Percentiles rank a stretch among this genome's conserved stretches.
Conservation (phyloP, 495 filamentous ascomycete genomes). For the Aspergillus panamensis region DNA sequence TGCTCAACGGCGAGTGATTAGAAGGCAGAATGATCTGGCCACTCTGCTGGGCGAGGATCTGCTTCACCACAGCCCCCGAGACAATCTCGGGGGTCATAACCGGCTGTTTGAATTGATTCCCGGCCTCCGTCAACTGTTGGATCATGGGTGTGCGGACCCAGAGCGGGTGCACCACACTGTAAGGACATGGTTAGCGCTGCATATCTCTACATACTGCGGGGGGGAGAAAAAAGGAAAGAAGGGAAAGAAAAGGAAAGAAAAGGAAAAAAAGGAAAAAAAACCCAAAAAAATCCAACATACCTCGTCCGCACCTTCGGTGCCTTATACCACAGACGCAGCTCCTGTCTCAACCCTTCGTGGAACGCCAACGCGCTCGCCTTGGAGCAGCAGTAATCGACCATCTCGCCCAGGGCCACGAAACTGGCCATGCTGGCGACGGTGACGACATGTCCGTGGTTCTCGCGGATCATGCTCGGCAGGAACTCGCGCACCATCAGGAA, state of each 20-base stretch:
- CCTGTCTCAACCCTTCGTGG: conserved; percentile 49
- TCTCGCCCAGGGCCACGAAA: conserved; percentile 47
- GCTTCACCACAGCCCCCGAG: conserved; percentile 37
- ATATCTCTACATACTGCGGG: too few relatives aligned
- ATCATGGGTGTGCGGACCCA: conserved; percentile 49
- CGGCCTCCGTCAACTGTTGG: conserved; percentile 37
- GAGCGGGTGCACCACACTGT: conserved; percentile 41
- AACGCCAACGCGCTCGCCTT: conserved; percentile 57
- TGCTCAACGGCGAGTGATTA: conserved; percentile 20
- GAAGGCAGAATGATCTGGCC: conserved; percentile 40
- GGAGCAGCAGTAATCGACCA: conserved; percentile 53
- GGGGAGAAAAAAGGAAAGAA: neutral
- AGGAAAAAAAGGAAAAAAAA: neutral
- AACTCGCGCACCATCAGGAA: conserved; percentile 58
- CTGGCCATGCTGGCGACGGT: conserved; percentile 54
- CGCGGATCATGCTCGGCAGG: conserved; percentile 56
- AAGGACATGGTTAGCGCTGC: neutral
- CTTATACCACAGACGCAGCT: conserved; percentile 41
- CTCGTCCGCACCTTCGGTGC: conserved; percentile 44
- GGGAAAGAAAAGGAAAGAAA: neutral
- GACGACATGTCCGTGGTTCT: conserved; percentile 60
- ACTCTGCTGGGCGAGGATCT: conserved; percentile 42
- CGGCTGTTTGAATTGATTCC: conserved; percentile 35
- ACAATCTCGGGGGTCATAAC: conserved; percentile 39
- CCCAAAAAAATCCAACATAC: conserved; percentile 20